Conservation (phyloP, 2,329 filamentous ascomycete genomes). For the Curvularia verruculosa region DNA sequence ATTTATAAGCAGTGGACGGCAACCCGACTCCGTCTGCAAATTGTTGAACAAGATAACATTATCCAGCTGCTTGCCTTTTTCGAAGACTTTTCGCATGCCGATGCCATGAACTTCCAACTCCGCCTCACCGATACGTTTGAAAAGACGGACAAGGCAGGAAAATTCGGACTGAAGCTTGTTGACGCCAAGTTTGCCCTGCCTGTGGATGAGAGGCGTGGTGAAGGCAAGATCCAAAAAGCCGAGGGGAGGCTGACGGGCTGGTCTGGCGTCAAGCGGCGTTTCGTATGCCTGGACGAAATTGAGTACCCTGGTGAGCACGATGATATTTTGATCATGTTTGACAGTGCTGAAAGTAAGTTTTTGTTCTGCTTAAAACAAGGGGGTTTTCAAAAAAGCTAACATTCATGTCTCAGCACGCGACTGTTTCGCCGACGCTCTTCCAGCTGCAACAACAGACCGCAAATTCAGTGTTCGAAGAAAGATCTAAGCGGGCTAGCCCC, state of each 20-base stretch:
- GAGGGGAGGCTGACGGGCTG: constrained; percentile 54
- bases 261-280: constrained; percentile 68
- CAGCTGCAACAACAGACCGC: constrained; percentile 50
- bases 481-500: constrained; percentile 28
- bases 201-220: constrained; percentile 57
- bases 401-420: constrained; percentile 49
- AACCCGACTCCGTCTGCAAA: constrained; percentile 76
- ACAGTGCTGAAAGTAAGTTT: constrained; percentile 74
- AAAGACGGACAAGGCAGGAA: constrained; percentile 57
- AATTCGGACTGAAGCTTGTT: constrained; percentile 76
- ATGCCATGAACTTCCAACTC: constrained; percentile 86
- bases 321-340: constrained; percentile 85
- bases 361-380: neutral
- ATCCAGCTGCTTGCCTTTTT: constrained; percentile 85
- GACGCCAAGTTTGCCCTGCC: constrained; percentile 92
- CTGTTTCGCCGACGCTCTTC: constrained; percentile 53
- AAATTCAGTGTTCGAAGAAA: constrained; percentile 54
- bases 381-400: neutral
- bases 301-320: constrained; percentile 93
- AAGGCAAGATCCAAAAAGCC: constrained; percentile 58
- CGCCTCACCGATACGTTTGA: constrained; percentile 87
- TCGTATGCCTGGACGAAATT: constrained; percentile 83
- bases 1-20: constrained; percentile 96
- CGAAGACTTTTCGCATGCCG: constrained; percentile 82
- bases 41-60: constrained; percentile 76